These are phyloP conservation scores for Camellia sinensis DNA, from an alignment of 148 eudicot species.

Conservation along the genomic window DNA sequence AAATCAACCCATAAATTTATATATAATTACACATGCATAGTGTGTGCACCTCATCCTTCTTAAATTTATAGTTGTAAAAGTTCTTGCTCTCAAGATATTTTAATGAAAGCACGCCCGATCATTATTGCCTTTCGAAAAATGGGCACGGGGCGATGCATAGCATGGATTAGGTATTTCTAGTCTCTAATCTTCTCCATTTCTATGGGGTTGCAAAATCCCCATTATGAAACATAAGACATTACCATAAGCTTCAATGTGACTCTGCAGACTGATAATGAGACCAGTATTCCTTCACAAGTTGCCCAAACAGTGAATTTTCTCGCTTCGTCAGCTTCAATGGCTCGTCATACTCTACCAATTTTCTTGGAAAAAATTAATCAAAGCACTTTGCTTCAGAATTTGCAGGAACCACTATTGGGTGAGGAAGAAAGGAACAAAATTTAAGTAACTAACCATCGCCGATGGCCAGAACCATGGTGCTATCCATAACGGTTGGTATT, in stretches of 20 bases:
- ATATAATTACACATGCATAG: too few relatives aligned
- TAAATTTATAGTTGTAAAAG: too few relatives aligned
- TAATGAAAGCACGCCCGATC: too few relatives aligned
- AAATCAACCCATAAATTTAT: too few relatives aligned
- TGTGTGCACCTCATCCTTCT: too few relatives aligned
- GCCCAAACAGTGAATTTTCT: constrained; percentile 64
- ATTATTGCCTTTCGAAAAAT: too few relatives aligned
- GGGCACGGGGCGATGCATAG: too few relatives aligned
- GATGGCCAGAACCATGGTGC: constrained; percentile 73
- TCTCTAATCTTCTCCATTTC: too few relatives aligned
- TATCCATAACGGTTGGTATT: too few relatives aligned
- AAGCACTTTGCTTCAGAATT: background rate
- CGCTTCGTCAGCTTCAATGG: constrained; percentile 61
- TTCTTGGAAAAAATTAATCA: constrained; percentile 32
- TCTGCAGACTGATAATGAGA: constrained; percentile 65
- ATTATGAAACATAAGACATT: background rate
- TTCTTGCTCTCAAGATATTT: too few relatives aligned
- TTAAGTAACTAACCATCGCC: constrained; percentile 52
- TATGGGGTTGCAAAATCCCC: too few relatives aligned
- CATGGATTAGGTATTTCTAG: too few relatives aligned
- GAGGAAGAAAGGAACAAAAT: background rate
- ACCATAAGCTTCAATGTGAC: constrained; percentile 24
- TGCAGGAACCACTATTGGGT: background rate
- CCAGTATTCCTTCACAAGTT: constrained; percentile 80
- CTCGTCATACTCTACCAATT: constrained; percentile 66